Evolutionary conservation across 2,329 filamentous ascomycete genomes (phyloP).

Genomic region (Harringtonia aguacate): DNA sequence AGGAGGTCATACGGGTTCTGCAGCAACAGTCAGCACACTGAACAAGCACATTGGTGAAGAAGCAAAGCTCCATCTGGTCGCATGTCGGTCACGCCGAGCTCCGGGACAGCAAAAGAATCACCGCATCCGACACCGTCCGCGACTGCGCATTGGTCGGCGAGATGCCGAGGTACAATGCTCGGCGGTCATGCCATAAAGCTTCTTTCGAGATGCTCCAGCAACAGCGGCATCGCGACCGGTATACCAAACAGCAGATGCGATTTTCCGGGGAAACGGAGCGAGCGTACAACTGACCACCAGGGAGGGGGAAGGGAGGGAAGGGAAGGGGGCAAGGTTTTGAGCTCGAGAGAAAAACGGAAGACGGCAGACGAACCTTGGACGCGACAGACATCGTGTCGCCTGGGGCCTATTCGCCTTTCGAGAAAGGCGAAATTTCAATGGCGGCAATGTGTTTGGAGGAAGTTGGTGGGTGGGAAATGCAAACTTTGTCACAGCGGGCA

Average conservation of each 20-base stretch:
- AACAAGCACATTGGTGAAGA: neutral
- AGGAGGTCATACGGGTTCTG: constrained; percentile 98
- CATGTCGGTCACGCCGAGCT: neutral
- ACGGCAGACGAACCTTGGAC: constrained; percentile 40
- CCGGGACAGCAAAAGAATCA: too few species aligned
- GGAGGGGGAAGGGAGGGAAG: neutral
- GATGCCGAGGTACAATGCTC: too few species aligned
- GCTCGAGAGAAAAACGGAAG: neutral
- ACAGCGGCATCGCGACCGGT: too few species aligned
- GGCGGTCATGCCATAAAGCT: too few species aligned
- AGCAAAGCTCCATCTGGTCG: too few species aligned
- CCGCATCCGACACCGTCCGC: too few species aligned
- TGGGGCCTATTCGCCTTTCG: constrained; percentile 38
- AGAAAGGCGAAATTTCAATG: constrained; percentile 30
- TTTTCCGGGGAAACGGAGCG: too few species aligned
- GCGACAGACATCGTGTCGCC: constrained; percentile 52
- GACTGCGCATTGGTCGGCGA: too few species aligned
- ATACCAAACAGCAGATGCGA: too few species aligned
- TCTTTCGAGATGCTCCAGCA: too few species aligned
- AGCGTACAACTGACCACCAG: too few species aligned
- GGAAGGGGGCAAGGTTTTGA: neutral
- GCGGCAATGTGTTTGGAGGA: constrained; percentile 8
- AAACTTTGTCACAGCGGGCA: neutral
- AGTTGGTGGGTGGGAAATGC: constrained; percentile 3
- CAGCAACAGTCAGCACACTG: constrained; percentile 6